These are phyloP conservation scores for Kuraishia borneana DNA, from an alignment of 805 yeast genomes.

Conservation along the genomic window DNA sequence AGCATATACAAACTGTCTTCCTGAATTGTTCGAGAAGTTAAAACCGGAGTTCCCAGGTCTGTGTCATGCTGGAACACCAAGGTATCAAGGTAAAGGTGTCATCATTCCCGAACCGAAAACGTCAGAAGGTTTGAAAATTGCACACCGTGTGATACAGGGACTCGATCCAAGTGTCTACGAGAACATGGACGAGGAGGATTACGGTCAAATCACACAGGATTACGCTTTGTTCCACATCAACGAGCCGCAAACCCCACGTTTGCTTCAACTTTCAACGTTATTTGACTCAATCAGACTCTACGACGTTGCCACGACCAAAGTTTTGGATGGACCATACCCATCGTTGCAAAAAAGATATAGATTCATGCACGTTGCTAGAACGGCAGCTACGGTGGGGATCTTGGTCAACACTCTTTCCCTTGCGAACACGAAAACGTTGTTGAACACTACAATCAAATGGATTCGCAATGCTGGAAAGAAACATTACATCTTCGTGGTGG, in stretches of 20 bases:
- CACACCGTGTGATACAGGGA: constrained; percentile 21
- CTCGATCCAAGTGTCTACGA: constrained; percentile 9
- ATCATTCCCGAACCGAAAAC: neutral
- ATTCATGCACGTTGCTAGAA: constrained; percentile 78
- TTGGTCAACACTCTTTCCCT: constrained; percentile 84
- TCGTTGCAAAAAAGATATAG: constrained; percentile 76
- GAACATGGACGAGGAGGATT: constrained; percentile 15
- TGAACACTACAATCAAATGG: constrained; percentile 48
- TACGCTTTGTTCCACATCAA: constrained; percentile 62
- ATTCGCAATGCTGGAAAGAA: constrained; percentile 76
- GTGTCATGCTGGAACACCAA: constrained; percentile 25
- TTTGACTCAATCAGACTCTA: constrained; percentile 43
- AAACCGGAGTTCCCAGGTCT: constrained; percentile 19
- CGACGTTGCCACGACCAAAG: constrained; percentile 25
- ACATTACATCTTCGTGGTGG: constrained; percentile 90
- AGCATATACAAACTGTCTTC: constrained; percentile 41
- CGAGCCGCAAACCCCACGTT: constrained; percentile 66
- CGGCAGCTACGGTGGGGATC: constrained; percentile 88
- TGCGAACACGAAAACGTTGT: constrained; percentile 55
- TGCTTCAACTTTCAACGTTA: constrained; percentile 63
- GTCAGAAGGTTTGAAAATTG: constrained; percentile 8
- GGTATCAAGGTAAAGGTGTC: constrained; percentile 7
- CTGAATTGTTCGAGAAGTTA: constrained; percentile 23
- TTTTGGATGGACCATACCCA: constrained; percentile 55
- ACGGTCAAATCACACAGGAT: constrained; percentile 22